Percentiles rank a stretch among this genome's conserved stretches.
phyloP scores from a whole-genome alignment of 768 basidiomycete species.

The Punctularia strigosozonata region DNA sequence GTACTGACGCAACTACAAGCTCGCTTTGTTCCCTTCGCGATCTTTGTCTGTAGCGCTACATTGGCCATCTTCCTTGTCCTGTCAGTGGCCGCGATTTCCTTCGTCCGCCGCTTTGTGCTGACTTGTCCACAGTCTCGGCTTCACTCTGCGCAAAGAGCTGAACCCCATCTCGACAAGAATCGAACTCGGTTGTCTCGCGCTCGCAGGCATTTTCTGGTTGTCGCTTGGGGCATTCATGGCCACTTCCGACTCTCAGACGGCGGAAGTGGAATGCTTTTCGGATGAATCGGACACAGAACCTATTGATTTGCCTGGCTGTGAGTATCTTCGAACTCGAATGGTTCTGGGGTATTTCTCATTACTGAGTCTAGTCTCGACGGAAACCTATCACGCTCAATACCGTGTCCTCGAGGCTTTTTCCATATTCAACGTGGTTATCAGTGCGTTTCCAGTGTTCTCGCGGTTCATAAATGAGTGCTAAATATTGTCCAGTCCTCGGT shows the following conservation, averaged over 20 bases:
- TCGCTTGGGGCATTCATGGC: slow-evolving; percentile 65
- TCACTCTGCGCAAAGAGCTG: slow-evolving; percentile 48
- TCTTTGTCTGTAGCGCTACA: slow-evolving; percentile 68
- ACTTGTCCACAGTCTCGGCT: slow-evolving; percentile 37
- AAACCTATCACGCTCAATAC: slow-evolving; percentile 85
- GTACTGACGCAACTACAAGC: slow-evolving; percentile 28
- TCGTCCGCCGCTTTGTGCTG: slow-evolving; percentile 2
- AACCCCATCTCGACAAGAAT: slow-evolving; percentile 74
- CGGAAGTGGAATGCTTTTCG: slow-evolving; percentile 75
- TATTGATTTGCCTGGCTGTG: slow-evolving; percentile 55
- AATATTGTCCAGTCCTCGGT: slow-evolving; percentile 28
- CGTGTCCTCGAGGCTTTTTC: slow-evolving; percentile 73
- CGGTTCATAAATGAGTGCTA: slow-evolving; percentile 3
- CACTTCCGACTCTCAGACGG: slow-evolving; percentile 65
- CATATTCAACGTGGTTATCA: slow-evolving; percentile 60
- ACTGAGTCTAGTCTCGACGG: slow-evolving; percentile 52
- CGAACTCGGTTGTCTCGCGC: slow-evolving; percentile 59
- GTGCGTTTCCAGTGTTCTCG: slow-evolving; percentile 26
- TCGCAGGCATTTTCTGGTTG: slow-evolving; percentile 76
- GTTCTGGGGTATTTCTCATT: background rate
- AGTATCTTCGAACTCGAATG: slow-evolving; percentile 18
- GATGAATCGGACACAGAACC: slow-evolving; percentile 37
- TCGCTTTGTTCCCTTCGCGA: slow-evolving; percentile 78
- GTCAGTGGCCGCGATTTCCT: slow-evolving; percentile 30
- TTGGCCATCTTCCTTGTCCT: slow-evolving; percentile 55